Base-by-base conservation (phyloP, 1,284 basidiomycete species). In the Boletus smithii region DNA sequence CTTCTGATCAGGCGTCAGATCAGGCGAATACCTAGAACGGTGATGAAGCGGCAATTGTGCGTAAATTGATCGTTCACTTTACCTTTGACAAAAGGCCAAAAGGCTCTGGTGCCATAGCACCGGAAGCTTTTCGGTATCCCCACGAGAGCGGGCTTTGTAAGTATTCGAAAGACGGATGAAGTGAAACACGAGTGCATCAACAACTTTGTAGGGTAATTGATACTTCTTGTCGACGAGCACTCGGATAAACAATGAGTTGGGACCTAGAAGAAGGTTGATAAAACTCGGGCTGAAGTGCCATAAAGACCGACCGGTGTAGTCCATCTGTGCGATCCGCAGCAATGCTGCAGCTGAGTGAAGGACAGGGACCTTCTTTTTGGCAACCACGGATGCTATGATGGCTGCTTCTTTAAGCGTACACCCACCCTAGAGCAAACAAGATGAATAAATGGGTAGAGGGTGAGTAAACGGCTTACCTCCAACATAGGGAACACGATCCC, bases 81-180 rank as follows among this genome's bases (percentile, higher is more conserved):
- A 91, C 90, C 95, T 76, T 71, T 99, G 97, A 27, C 82, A 85
- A 65, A 99, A 98, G 5, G 95, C 92, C 7, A 99, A 77, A 50
- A 99, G 75, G 65, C 90, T 92, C 71, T 99, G 97, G 66, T 99
- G 94, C 97, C 97, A 99, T 11, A 99, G 75, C 10, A 99, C 97
- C 7, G 97, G 97, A 48, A 97, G 76, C 66, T 85, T 85, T 49
- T 86, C 83, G 2, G 80, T 72, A 45, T 86, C 84, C 11, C 79
- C 82, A 31, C 79, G 73, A 23, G 70, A 73, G 51, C 75, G 76
- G 26, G 83, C 81, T 66, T 88, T 88, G 67, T 91, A 88, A n/a
- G 86, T 86, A 66, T 94, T 93, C 6, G 91, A 91, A 46, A 98
- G 85, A 30, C 93, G 85, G 60, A 99, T 90, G 67, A 95, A 99